Conservation (phyloP, 768 basidiomycete genomes). For the Tulasnella calospora region DNA sequence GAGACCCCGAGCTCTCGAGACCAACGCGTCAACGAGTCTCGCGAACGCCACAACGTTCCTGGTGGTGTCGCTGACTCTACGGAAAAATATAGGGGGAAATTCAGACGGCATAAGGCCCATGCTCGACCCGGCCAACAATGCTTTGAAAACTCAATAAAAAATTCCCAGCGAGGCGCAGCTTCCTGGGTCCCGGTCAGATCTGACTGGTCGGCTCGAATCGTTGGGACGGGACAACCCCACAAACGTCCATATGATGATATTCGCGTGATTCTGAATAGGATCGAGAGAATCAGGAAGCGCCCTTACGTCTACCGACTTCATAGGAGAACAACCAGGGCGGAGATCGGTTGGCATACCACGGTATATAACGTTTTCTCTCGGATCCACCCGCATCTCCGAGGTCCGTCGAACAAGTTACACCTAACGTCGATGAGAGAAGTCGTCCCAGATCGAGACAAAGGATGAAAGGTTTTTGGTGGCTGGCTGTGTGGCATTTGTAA, state of each 20-base stretch:
- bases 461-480: background rate
- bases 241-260: conserved; percentile 7
- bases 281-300: background rate
- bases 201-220: background rate
- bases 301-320: background rate
- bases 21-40: background rate
- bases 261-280: conserved; percentile 4
- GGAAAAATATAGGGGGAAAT: background rate
- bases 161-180: conserved; percentile 7
- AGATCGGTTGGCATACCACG: background rate
- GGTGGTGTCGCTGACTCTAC: background rate
- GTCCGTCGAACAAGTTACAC: background rate
- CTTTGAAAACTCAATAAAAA: conserved; percentile 11
- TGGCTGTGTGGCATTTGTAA: background rate
- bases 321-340: background rate
- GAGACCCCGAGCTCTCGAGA: background rate
- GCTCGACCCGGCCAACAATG: conserved; percentile 5
- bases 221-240: background rate
- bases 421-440: background rate
- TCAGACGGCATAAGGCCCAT: background rate
- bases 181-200: conserved; percentile 2
- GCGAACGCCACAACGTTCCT: conserved; percentile 1
- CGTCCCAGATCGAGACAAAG: background rate
- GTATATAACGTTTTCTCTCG: conserved; percentile 7
- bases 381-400: conserved; percentile 18